These are phyloP conservation scores for Trichocladium uniseriatum DNA, from an alignment of 495 filamentous ascomycete genomes.

Conservation along the genomic window DNA sequence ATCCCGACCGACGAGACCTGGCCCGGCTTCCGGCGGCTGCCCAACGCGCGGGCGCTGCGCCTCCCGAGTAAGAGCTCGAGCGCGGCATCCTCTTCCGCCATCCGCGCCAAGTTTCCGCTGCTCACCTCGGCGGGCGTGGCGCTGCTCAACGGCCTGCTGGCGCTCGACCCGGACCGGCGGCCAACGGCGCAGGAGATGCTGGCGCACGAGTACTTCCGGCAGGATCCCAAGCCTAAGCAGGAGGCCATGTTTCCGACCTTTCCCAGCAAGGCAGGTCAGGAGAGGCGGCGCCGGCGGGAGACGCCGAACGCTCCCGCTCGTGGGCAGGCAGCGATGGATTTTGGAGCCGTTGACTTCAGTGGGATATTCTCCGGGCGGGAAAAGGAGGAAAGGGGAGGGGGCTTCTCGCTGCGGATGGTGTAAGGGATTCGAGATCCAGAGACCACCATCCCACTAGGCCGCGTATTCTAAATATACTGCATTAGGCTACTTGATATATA, in stretches of 20 bases:
- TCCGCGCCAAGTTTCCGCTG: slow-evolving; percentile 70
- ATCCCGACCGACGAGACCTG: slow-evolving; percentile 79
- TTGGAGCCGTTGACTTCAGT: slow-evolving; percentile 65
- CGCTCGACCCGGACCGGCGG: slow-evolving; percentile 63
- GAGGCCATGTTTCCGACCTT: slow-evolving; percentile 87
- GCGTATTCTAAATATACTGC: slow-evolving; percentile 6
- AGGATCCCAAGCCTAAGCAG: slow-evolving; percentile 80
- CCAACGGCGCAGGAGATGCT: slow-evolving; percentile 51
- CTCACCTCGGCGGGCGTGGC: slow-evolving; percentile 65
- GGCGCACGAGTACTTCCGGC: slow-evolving; percentile 71
- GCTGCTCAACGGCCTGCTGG: slow-evolving; percentile 59
- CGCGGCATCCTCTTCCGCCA: slow-evolving; percentile 27
- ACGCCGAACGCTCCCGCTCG: slow-evolving; percentile 83
- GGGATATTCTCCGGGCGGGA: slow-evolving; percentile 66
- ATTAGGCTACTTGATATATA: slow-evolving; percentile 27
- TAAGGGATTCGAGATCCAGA: neutral
- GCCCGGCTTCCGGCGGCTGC: slow-evolving; percentile 80
- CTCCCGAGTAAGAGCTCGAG: slow-evolving; percentile 51
- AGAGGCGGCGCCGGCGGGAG: slow-evolving; percentile 60
- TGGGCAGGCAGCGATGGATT: slow-evolving; percentile 59
- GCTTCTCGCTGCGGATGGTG: slow-evolving; percentile 70
- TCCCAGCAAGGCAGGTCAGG: slow-evolving; percentile 88
- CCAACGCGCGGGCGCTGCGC: slow-evolving; percentile 79
- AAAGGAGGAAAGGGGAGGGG: slow-evolving; percentile 66
- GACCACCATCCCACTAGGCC: too few species aligned